Percentiles rank a stretch among this genome's conserved stretches.
Evolutionary conservation across 805 yeast species (phyloP).

Genomic region (Barnettozyma siamensis): DNA sequence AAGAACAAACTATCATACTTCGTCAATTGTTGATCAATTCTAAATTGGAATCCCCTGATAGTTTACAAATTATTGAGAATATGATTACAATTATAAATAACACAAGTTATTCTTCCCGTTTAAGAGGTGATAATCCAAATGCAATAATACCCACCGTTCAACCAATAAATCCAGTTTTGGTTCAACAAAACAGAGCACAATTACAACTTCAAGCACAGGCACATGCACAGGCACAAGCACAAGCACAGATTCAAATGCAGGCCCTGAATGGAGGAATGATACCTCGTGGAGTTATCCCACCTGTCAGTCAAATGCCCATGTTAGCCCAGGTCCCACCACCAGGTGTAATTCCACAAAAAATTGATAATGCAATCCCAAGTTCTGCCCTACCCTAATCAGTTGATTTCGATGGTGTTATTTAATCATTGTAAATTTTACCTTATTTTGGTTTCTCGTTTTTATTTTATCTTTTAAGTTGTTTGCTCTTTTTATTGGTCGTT

Average conservation of each 20-base stretch:
- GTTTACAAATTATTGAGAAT: slow-evolving; percentile 38
- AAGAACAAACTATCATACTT: slow-evolving; percentile 50
- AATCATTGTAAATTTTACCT: too few relatives aligned
- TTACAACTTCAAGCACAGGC: not conserved
- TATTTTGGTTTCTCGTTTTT: too few relatives aligned
- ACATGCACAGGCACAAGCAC: slow-evolving; percentile 2
- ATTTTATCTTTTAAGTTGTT: too few relatives aligned
- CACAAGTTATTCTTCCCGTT: slow-evolving; percentile 23
- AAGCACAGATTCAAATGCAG: slow-evolving; percentile 6
- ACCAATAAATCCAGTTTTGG: slow-evolving; percentile 24
- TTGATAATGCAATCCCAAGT: too few relatives aligned
- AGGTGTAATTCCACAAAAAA: not conserved
- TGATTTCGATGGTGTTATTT: too few relatives aligned
- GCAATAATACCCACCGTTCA: slow-evolving; percentile 25
- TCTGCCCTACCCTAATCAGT: too few relatives aligned
- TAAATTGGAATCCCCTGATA: slow-evolving; percentile 28
- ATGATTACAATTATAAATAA: slow-evolving; percentile 16
- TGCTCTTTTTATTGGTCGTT: too few relatives aligned
- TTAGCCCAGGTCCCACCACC: not conserved
- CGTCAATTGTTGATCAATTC: slow-evolving; percentile 36
- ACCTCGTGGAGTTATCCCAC: slow-evolving; percentile 1
- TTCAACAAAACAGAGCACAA: slow-evolving; percentile 14
- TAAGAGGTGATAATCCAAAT: slow-evolving; percentile 24
- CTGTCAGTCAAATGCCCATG: slow-evolving; percentile 3
- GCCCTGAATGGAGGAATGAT: not conserved